A percentile compares a stretch with the other conserved stretches of the same genome.
phyloP scores from a whole-genome alignment of 768 basidiomycete genomes.

The Russula brevipes region DNA sequence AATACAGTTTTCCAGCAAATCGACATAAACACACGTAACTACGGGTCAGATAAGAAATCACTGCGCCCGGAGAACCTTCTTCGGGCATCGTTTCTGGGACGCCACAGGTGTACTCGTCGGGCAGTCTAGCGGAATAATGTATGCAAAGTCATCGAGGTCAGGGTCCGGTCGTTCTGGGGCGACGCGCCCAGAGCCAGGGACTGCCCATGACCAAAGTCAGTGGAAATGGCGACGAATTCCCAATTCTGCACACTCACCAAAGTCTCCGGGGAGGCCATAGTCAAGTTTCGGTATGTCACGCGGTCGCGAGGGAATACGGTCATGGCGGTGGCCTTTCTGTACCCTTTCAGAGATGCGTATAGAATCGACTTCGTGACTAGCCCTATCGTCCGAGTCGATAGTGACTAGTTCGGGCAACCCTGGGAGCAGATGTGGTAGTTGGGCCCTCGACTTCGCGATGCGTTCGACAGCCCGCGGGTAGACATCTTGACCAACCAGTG shows the following conservation, averaged over 20 bases:
- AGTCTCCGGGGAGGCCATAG: neutral
- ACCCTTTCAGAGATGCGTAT: neutral
- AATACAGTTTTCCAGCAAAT: too few species aligned
- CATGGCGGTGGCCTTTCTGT: neutral
- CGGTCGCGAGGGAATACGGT: neutral
- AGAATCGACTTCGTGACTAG: too few species aligned
- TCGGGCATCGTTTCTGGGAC: neutral
- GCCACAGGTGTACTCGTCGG: neutral
- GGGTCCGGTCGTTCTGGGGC: neutral
- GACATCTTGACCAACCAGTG: neutral
- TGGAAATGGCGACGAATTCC: neutral
- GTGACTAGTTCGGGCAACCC: neutral
- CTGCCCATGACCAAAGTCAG: constrained; percentile 21
- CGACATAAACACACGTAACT: too few species aligned
- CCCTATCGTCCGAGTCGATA: neutral
- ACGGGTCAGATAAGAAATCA: too few species aligned
- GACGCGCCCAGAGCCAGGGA: neutral
- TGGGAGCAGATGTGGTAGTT: neutral
- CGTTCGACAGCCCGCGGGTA: neutral
- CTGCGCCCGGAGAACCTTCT: neutral
- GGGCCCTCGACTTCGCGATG: neutral
- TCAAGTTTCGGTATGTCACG: neutral
- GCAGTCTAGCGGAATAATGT: neutral
- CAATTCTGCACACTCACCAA: neutral
- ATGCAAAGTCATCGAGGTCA: neutral